These are phyloP conservation scores for Microsporum ferrugineum DNA, from an alignment of 2,329 filamentous ascomycete species.

Conservation along the genomic window DNA sequence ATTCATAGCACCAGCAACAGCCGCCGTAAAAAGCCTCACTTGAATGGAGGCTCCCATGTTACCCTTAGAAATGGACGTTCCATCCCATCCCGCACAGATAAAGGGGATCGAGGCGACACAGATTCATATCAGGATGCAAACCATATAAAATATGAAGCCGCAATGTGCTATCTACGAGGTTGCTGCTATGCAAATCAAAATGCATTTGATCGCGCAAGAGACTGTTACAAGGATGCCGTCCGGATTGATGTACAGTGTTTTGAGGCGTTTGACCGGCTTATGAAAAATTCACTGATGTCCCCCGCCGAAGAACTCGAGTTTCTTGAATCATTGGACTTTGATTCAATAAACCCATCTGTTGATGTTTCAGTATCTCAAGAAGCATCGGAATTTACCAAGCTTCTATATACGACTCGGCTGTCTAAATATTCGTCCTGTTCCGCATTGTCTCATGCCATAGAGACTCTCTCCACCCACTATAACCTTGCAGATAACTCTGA, in stretches of 20 bases:
- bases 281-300: conserved; percentile 86
- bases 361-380: conserved; percentile 64
- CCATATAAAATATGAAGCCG: conserved; percentile 79
- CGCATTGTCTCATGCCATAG: conserved; percentile 72
- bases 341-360: conserved; percentile 53
- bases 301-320: conserved; percentile 86
- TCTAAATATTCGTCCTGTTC: conserved; percentile 88
- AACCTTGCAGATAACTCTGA: conserved; percentile 77
- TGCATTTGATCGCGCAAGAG: conserved; percentile 90
- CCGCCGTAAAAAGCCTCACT: conserved; percentile 60
- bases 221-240: conserved; percentile 96
- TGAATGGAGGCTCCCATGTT: conserved; percentile 44
- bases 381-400: conserved; percentile 84
- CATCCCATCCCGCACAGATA: conserved; percentile 35
- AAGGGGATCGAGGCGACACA: conserved; percentile 49
- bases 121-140: conserved; percentile 57
- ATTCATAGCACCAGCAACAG: conserved; percentile 55
- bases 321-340: conserved; percentile 79
- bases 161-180: conserved; percentile 91
- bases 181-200: conserved; percentile 96
- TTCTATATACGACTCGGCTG: conserved; percentile 88
- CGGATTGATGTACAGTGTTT: conserved; percentile 96
- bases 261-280: conserved; percentile 93
- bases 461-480: conserved; percentile 89
- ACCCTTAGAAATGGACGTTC: conserved; percentile 38